Base-by-base conservation (phyloP, 1,284 basidiomycete genomes). In the Inonotus obliquus region DNA sequence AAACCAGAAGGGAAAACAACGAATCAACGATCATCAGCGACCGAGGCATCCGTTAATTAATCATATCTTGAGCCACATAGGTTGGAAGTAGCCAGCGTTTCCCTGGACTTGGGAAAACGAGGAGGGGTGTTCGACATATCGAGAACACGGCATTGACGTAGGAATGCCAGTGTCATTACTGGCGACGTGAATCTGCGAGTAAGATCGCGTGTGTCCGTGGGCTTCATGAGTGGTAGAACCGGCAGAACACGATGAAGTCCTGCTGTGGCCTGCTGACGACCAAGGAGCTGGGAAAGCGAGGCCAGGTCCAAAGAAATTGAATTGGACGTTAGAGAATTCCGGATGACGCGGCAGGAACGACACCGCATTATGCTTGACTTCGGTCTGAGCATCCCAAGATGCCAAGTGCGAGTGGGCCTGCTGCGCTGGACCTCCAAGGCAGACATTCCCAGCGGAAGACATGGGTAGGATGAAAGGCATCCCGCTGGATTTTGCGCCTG, bases 171-270 rank as follows among this genome's bases (percentile, higher is more conserved):
- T 29, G 25, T 63, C 57, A 21, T 37, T 73, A 64, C 81, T 81
- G 58, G 83, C 82, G 69, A 79, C 81, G 55, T 75, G 76, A 47
- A 80, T 74, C 67, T 86, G 83, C 47, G 86, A 85, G 67, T 82
- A 84, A 48, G 86, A 83, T 63, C 82, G 84, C 65, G 76, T 68
- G 65, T 86, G 86, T 67, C 78, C 75, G 32, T 32, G 9, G 60
- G 45, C 13, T 10, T n/a, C 23, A 51, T 45, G 54, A 76, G 74
- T 23, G 75, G 68, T 54, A 76, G 74, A 45, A 75, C 76, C 63
- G 82, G 81, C 63, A 81, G 77, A 60, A 79, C 76, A 71, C 80
- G 82, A 62, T 78, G 79, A 65, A 82, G 73, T 44, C 84, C 83
- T 63, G 81, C 83, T 62, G 85, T 81, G 65, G 81, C 82, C 67